Conservation (phyloP, 768 basidiomycete species). For the Cystoderma amianthinum region DNA sequence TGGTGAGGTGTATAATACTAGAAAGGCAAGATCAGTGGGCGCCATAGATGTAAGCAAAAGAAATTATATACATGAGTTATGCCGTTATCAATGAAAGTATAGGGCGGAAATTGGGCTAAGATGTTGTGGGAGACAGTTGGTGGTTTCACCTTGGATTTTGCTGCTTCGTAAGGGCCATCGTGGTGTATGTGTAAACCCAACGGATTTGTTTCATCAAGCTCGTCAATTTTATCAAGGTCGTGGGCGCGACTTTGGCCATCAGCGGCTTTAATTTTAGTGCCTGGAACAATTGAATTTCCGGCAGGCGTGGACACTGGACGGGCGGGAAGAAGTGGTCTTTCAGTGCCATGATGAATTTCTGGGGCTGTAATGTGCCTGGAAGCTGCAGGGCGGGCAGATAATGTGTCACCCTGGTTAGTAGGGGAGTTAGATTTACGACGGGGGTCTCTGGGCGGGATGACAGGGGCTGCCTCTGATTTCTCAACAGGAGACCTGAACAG, state of each 20-base stretch:
- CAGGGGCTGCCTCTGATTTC: too few relatives aligned
- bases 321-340: slow-evolving; percentile 13
- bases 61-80: slow-evolving; percentile 2
- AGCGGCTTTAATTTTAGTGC: slow-evolving; percentile 9
- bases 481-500: neutral
- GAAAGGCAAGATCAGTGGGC: slow-evolving; percentile 5
- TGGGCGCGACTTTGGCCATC: slow-evolving; percentile 9
- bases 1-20: slow-evolving; percentile 23
- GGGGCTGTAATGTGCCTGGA: slow-evolving; percentile 11
- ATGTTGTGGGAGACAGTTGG: slow-evolving; percentile 7
- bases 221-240: slow-evolving; percentile 67
- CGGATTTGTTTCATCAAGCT: slow-evolving; percentile 72
- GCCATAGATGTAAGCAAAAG: neutral
- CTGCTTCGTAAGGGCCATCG: slow-evolving; percentile 69
- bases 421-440: too few relatives aligned
- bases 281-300: slow-evolving; percentile 9
- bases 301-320: slow-evolving; percentile 15
- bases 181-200: slow-evolving; percentile 61
- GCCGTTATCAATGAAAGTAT: neutral
- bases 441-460: too few relatives aligned
- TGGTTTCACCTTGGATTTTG: slow-evolving; percentile 20
- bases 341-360: slow-evolving; percentile 5
- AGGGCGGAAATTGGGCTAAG: slow-evolving; percentile 12
- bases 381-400: slow-evolving; percentile 9
- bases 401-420: too few relatives aligned